Percentiles rank a stretch among this genome's conserved stretches.
Conservation (phyloP, 2,329 filamentous ascomycete species). For the Epichloe amarillans region DNA sequence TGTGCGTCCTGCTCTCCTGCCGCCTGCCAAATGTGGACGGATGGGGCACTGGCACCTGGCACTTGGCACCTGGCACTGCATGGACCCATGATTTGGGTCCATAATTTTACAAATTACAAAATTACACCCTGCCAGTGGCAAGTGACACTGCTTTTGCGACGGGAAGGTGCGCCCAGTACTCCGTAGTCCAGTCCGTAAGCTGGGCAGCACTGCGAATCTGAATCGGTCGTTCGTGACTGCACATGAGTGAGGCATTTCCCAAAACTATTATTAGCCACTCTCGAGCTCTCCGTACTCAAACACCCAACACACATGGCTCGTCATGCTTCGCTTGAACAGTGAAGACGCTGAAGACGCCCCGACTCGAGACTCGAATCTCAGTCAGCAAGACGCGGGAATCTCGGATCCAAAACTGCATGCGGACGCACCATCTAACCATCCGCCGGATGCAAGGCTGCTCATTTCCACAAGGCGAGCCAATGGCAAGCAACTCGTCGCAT, state of each 20-base stretch:
- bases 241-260: not conserved
- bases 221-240: not conserved
- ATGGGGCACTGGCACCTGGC: too few relatives aligned
- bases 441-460: not conserved
- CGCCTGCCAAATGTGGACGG: not conserved
- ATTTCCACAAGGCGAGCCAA: not conserved
- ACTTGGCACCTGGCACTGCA: too few relatives aligned
- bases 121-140: too few relatives aligned
- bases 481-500: not conserved
- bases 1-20: too few relatives aligned
- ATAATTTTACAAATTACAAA: too few relatives aligned
- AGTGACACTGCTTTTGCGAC: conserved; percentile 2
- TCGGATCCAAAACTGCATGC: too few relatives aligned
- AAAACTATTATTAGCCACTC: too few relatives aligned
- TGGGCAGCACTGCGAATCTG: too few relatives aligned
- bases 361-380: too few relatives aligned
- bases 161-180: conserved; percentile 3
- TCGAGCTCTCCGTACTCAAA: not conserved
- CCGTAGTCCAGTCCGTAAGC: too few relatives aligned
- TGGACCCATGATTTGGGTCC: too few relatives aligned
- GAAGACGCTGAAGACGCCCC: not conserved
- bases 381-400: too few relatives aligned
- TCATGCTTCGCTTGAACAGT: not conserved
- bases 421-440: not conserved
- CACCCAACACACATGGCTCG: not conserved